Evolutionary conservation across 2,329 filamentous ascomycete species (phyloP).

Genomic region (Diaporthe citri): DNA sequence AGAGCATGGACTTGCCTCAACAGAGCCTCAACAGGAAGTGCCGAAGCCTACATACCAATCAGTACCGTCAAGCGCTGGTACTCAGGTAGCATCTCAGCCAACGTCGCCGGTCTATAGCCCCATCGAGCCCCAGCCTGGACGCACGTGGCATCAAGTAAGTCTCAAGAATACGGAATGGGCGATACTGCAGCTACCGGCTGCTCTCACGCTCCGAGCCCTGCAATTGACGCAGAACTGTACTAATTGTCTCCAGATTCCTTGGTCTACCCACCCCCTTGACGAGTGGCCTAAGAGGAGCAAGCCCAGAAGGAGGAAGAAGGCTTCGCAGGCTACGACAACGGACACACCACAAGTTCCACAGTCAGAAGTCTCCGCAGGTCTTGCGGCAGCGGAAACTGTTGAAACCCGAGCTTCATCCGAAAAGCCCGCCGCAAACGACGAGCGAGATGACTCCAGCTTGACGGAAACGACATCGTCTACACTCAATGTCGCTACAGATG

Average conservation of each 20-base stretch:
- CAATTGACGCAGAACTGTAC: neutral
- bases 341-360: conserved; percentile 23
- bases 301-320: conserved; percentile 37
- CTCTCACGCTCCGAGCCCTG: neutral
- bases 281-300: conserved; percentile 38
- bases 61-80: neutral
- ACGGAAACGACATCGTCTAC: conserved; percentile 29
- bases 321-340: conserved; percentile 17
- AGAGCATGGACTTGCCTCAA: neutral
- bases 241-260: conserved; percentile 33
- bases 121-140: conserved; percentile 17
- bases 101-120: conserved; percentile 27
- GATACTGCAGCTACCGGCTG: neutral
- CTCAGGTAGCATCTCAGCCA: conserved; percentile 9
- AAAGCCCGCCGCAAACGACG: conserved; percentile 8
- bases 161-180: neutral
- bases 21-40: conserved; percentile 1
- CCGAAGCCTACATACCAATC: conserved; percentile 9
- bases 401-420: neutral
- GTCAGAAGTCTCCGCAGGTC: neutral
- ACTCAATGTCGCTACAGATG: conserved; percentile 31
- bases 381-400: neutral
- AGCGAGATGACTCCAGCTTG: conserved; percentile 30
- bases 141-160: conserved; percentile 26
- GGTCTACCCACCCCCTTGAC: conserved; percentile 36